These are phyloP conservation scores for Emericellopsis atlantica DNA, from an alignment of 2,329 filamentous ascomycete genomes.

Conservation along the genomic window DNA sequence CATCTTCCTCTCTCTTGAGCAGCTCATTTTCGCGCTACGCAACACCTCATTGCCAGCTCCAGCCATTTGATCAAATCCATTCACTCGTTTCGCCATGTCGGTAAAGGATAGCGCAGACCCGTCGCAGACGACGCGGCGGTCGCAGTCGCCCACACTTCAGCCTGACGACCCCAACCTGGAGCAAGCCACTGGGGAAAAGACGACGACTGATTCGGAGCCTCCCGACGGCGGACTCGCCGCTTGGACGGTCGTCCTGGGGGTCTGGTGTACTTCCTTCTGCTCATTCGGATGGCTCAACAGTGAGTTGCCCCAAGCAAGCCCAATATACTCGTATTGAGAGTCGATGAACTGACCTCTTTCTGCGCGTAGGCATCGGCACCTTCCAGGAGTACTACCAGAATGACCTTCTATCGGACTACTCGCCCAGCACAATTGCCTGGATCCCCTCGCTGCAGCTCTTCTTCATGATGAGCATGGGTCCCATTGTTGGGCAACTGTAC, in stretches of 20 bases:
- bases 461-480: slow-evolving; percentile 38
- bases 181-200: not conserved
- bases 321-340: not conserved
- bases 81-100: too few species aligned
- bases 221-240: slow-evolving; percentile 16
- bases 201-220: not conserved
- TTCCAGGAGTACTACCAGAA: slow-evolving; percentile 48
- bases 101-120: too few species aligned
- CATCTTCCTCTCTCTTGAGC: too few species aligned
- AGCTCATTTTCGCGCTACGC: too few species aligned
- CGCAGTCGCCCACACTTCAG: too few species aligned
- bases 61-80: too few species aligned
- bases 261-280: slow-evolving; percentile 26
- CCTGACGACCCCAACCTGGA: not conserved
- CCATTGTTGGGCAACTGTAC: slow-evolving; percentile 48
- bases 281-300: slow-evolving; percentile 23
- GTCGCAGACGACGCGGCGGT: too few species aligned
- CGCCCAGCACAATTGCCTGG: slow-evolving; percentile 46
- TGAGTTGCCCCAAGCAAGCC: slow-evolving; percentile 3
- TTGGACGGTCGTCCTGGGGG: slow-evolving; percentile 25
- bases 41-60: too few species aligned
- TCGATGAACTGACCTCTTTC: not conserved
- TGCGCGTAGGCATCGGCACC: slow-evolving; percentile 22
- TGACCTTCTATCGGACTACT: slow-evolving; percentile 31
- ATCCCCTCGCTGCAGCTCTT: slow-evolving; percentile 44